phyloP scores from a whole-genome alignment of 441 rosid genomes.

The Gossypium aridum region DNA sequence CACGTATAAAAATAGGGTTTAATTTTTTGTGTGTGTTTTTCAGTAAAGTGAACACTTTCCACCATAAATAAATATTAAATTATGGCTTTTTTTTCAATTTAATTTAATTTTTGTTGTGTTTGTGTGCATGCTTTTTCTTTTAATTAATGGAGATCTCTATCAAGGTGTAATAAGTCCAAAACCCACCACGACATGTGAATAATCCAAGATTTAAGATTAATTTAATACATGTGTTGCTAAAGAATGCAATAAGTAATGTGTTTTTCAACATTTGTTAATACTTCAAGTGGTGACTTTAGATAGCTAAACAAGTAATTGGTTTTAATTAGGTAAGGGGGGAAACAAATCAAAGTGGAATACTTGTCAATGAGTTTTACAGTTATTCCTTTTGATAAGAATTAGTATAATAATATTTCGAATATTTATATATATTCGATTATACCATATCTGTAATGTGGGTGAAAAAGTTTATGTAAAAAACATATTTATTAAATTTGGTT shows the following conservation, averaged over 20 bases:
- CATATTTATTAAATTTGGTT: no score
- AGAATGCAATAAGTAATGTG: constrained; percentile 21
- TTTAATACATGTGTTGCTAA: constrained; percentile 6
- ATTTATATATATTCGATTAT: background rate
- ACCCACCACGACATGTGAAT: constrained; percentile 30
- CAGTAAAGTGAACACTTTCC: constrained; percentile 33
- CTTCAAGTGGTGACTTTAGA: background rate
- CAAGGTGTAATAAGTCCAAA: constrained; percentile 21
- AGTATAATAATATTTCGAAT: background rate
- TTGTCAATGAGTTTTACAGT: background rate
- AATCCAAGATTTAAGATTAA: constrained; percentile 35
- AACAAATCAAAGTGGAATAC: background rate
- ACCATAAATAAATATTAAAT: background rate
- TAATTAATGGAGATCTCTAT: constrained; percentile 7
- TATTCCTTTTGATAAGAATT: background rate
- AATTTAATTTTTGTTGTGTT: background rate
- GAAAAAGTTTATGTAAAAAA: no score
- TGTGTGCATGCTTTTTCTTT: constrained; percentile 21
- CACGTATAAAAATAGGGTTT: constrained; percentile 17
- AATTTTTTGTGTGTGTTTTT: constrained; percentile 26
- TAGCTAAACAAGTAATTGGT: background rate
- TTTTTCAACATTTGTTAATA: background rate
- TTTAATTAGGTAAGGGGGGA: background rate
- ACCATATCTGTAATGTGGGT: no score
- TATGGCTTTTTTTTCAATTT: background rate